Evolutionary conservation across 352 stramenopile species (phyloP).

Genomic region (Globisporangium viniferum): DNA sequence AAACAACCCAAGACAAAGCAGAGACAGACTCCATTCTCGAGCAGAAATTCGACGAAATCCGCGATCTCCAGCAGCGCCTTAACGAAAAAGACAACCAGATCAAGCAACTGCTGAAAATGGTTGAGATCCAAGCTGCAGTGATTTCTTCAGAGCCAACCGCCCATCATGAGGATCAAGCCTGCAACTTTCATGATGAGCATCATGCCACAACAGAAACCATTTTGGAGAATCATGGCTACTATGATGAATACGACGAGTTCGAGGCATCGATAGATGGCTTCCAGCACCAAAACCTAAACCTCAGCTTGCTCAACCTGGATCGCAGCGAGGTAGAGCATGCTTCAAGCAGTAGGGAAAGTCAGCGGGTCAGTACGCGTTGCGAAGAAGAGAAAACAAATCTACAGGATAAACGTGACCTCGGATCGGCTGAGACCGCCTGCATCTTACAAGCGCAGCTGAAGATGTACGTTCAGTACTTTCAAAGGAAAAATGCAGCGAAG

Average conservation of each 20-base stretch:
- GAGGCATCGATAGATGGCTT: not conserved
- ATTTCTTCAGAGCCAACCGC: not conserved
- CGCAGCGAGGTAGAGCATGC: not conserved
- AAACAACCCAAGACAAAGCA: not conserved
- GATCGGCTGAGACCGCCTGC: not conserved
- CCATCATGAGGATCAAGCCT: not conserved
- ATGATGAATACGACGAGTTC: slow-evolving; percentile 10
- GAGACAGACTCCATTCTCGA: not conserved
- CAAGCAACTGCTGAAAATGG: slow-evolving; percentile 9
- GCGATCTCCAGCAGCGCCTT: slow-evolving; percentile 1
- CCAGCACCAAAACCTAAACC: not conserved
- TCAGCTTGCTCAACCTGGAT: not conserved
- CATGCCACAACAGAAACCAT: not conserved
- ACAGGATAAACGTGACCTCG: not conserved
- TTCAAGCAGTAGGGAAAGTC: not conserved
- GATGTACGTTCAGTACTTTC: slow-evolving; percentile 27
- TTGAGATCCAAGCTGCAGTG: slow-evolving; percentile 11
- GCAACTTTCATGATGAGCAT: not conserved
- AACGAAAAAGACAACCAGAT: slow-evolving; percentile 6
- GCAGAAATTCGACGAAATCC: not conserved
- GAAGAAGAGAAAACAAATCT: not conserved
- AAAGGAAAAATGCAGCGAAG: not conserved
- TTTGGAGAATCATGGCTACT: too few species aligned
- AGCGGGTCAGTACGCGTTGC: not conserved
- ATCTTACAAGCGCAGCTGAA: slow-evolving; percentile 18